Base-by-base conservation (phyloP, 768 basidiomycete genomes). In the Auricularia heimuer region DNA sequence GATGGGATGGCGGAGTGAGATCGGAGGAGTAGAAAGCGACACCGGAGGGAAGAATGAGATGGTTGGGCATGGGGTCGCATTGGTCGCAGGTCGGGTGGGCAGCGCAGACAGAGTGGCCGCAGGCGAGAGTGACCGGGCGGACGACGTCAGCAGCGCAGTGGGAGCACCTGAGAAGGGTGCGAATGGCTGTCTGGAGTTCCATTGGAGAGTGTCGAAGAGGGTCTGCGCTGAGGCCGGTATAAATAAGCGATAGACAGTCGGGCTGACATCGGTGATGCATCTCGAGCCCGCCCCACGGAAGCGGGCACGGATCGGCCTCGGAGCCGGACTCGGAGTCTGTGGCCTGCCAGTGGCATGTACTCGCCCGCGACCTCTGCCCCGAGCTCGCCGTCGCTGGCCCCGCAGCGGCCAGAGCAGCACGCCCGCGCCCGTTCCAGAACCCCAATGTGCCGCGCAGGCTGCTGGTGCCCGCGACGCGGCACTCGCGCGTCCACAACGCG, bases 41-140 rank as follows among this genome's bases (percentile, higher is more conserved):
- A 6, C 7, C 47, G 37, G 37, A 54, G 61, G 66, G 62, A 54
- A 67, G 63, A 66, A 65, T 63, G 68, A 29, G 16, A 39, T n/a
- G 67, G 47, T 69, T 67, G 45, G 69, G 61, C 12, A 66, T 51
- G 58, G 65, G 34, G 21, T 36, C 47, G 67, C 16, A 42, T 24
- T n/a, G 24, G 61, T 18, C 44, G 39, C 64, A 29, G 72, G 1
- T 6, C 68, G 68, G 67, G 66, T 72, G 90, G n/a, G 29, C 56
- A 0, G 83, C 74, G 70, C 93, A 97, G 67, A 95, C 67, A 24
- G 92, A 81, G 72, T 97, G 94, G 63, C 94, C 94, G 71, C 94
- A 97, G 69, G 78, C 82, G 47, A 96, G 85, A 8, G 79, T 82
- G 63, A 75, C 64, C 29, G 73, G 47, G 1, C 73, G 66, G 6